Percentiles rank a stretch among this genome's conserved stretches.
Evolutionary conservation across 75 land plant species (phyloP).

Genomic region (Chamaecyparis obtusa): DNA sequence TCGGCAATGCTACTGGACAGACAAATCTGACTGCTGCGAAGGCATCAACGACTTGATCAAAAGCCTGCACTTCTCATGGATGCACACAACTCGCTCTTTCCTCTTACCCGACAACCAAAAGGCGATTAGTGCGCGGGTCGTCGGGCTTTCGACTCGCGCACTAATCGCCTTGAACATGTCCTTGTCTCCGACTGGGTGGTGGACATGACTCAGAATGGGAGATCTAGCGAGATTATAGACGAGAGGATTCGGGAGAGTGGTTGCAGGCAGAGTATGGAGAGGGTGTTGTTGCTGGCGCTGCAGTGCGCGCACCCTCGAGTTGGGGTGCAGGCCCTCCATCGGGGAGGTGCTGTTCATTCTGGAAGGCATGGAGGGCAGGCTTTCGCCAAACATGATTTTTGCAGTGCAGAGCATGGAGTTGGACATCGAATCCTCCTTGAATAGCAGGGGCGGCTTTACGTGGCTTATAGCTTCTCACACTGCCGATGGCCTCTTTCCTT

Average conservation of each 20-base stretch:
- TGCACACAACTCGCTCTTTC: background rate
- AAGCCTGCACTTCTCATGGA: conserved; percentile 1
- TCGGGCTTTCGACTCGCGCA: too few species aligned
- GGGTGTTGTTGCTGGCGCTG: conserved; percentile 20
- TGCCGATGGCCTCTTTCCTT: background rate
- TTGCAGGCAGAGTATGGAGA: too few species aligned
- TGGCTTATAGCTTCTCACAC: background rate
- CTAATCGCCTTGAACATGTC: too few species aligned
- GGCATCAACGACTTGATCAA: background rate
- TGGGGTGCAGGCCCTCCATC: conserved; percentile 29
- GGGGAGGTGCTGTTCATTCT: background rate
- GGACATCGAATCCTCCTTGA: background rate
- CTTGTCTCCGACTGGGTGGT: too few species aligned
- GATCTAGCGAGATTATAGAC: too few species aligned
- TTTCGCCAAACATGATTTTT: background rate
- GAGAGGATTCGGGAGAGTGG: too few species aligned
- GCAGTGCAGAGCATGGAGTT: background rate
- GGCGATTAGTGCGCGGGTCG: background rate
- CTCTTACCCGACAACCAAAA: background rate
- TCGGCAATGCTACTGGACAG: background rate
- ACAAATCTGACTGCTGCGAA: background rate
- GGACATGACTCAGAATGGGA: too few species aligned
- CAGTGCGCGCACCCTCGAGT: conserved; percentile 34
- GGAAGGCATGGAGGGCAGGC: background rate
- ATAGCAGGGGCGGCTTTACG: conserved; percentile 23